phyloP scores from a whole-genome alignment of 768 basidiomycete genomes.

The Collybia mongolica region DNA sequence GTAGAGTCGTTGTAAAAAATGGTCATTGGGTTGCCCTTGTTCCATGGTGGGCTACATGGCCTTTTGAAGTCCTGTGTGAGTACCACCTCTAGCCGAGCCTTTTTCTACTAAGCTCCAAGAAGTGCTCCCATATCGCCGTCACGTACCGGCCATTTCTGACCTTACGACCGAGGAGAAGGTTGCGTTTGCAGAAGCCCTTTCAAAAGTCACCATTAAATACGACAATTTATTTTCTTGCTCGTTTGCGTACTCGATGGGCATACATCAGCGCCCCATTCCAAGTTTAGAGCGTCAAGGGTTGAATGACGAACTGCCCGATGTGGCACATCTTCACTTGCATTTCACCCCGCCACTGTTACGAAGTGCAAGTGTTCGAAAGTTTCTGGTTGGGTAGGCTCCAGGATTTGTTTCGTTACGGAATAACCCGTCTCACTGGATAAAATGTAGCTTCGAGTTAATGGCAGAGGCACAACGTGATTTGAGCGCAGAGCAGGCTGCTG shows the following conservation, averaged over 20 bases:
- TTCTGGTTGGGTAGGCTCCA: slow-evolving; percentile 78
- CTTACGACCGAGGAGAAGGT: slow-evolving; percentile 59
- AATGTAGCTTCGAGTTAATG: slow-evolving; percentile 80
- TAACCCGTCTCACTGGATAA: slow-evolving; percentile 1
- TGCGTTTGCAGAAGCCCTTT: slow-evolving; percentile 68
- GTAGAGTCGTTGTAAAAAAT: slow-evolving; percentile 70
- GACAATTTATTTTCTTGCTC: slow-evolving; percentile 83
- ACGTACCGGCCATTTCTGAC: slow-evolving; percentile 68
- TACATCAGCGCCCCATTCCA: slow-evolving; percentile 80
- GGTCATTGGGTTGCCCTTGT: slow-evolving; percentile 82
- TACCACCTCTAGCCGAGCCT: slow-evolving; percentile 1
- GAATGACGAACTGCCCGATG: slow-evolving; percentile 43
- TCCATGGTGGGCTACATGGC: slow-evolving; percentile 97
- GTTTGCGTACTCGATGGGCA: slow-evolving; percentile 94
- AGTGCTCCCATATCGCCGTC: slow-evolving; percentile 80
- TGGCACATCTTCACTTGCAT: slow-evolving; percentile 85
- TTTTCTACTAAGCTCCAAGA: slow-evolving; percentile 6
- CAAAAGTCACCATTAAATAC: slow-evolving; percentile 61
- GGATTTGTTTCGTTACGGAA: neutral
- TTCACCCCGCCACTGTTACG: slow-evolving; percentile 84
- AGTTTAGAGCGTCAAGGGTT: slow-evolving; percentile 19
- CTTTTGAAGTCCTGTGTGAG: slow-evolving; percentile 78
- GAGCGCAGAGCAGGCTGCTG: slow-evolving; percentile 85
- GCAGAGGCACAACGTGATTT: slow-evolving; percentile 89
- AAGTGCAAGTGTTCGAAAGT: slow-evolving; percentile 82